Percentiles rank a stretch among this genome's conserved stretches.
phyloP scores from a whole-genome alignment of 2,329 filamentous ascomycete genomes.

The Corniculantispora saksenae region DNA sequence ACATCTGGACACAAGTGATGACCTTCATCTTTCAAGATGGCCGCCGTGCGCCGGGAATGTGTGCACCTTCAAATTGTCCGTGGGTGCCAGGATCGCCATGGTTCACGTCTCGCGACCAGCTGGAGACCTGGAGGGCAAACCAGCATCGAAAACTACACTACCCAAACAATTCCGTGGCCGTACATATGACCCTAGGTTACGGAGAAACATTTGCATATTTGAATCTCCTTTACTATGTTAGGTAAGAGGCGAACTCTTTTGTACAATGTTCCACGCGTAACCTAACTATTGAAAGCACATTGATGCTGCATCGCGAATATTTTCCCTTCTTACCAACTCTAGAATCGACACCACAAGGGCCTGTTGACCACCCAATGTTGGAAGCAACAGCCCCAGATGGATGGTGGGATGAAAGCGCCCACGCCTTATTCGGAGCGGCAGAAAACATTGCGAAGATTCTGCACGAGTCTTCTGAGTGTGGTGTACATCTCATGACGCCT shows the following conservation, averaged over 20 bases:
- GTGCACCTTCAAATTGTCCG: conserved; percentile 38
- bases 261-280: background rate
- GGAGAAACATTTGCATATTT: conserved; percentile 45
- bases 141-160: conserved; percentile 40
- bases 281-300: conserved; percentile 29
- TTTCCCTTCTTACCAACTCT: conserved; percentile 44
- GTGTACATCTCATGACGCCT: conserved; percentile 39
- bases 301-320: conserved; percentile 47
- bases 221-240: conserved; percentile 45
- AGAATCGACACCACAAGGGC: conserved; percentile 37
- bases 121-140: conserved; percentile 37
- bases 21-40: conserved; percentile 45
- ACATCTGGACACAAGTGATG: conserved; percentile 45
- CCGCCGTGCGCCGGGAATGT: conserved; percentile 41
- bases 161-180: conserved; percentile 38
- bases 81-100: conserved; percentile 41
- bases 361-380: conserved; percentile 41
- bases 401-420: conserved; percentile 43
- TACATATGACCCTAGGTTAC: conserved; percentile 40
- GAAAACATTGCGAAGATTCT: conserved; percentile 38
- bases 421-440: conserved; percentile 37
- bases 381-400: conserved; percentile 38
- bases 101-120: conserved; percentile 30
- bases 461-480: conserved; percentile 39
- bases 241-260: conserved; percentile 29